These are phyloP conservation scores for Septoria petroselini DNA, from an alignment of 2,329 filamentous ascomycete genomes.

Conservation along the genomic window DNA sequence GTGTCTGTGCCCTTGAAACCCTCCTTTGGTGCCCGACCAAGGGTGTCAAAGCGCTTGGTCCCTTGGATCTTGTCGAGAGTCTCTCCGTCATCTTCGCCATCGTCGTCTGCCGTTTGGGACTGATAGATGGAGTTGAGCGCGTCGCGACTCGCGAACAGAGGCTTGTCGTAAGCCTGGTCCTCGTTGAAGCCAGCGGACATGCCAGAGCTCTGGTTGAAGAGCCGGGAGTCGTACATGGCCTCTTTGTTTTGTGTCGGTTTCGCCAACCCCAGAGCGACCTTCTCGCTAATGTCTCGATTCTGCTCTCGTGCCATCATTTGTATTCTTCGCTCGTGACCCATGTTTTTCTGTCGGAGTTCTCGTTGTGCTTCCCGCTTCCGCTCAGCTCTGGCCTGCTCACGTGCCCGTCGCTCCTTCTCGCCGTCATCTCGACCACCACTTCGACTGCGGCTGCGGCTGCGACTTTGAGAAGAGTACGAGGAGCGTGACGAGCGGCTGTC, in stretches of 20 bases:
- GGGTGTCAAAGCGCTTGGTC: constrained; percentile 77
- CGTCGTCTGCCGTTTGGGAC: constrained; percentile 66
- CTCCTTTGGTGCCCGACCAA: constrained; percentile 71
- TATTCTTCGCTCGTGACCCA: constrained; percentile 88
- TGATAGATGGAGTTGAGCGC: constrained; percentile 93
- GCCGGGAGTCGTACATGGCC: constrained; percentile 91
- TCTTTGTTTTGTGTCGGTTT: constrained; percentile 91
- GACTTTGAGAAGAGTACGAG: constrained; percentile 39
- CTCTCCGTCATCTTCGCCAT: constrained; percentile 74
- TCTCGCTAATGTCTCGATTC: constrained; percentile 94
- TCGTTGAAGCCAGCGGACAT: constrained; percentile 91
- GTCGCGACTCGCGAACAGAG: constrained; percentile 91
- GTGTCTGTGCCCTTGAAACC: constrained; percentile 86
- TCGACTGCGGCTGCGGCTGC: constrained; percentile 12
- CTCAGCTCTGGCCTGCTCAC: constrained; percentile 74
- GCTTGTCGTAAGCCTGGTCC: constrained; percentile 96
- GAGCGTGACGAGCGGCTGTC: constrained; percentile 40
- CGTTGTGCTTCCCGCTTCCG: constrained; percentile 78
- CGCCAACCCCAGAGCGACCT: constrained; percentile 87
- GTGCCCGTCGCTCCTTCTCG: constrained; percentile 54
- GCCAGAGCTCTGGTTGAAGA: constrained; percentile 92
- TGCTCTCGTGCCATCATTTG: constrained; percentile 94
- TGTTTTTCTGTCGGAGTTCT: constrained; percentile 86
- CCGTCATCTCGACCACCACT: constrained; percentile 59
- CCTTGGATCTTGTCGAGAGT: constrained; percentile 85